Percentiles rank a stretch among this genome's conserved stretches.
Evolutionary conservation across 1,284 basidiomycete species (phyloP).

Genomic region (Amylostereum areolatum): DNA sequence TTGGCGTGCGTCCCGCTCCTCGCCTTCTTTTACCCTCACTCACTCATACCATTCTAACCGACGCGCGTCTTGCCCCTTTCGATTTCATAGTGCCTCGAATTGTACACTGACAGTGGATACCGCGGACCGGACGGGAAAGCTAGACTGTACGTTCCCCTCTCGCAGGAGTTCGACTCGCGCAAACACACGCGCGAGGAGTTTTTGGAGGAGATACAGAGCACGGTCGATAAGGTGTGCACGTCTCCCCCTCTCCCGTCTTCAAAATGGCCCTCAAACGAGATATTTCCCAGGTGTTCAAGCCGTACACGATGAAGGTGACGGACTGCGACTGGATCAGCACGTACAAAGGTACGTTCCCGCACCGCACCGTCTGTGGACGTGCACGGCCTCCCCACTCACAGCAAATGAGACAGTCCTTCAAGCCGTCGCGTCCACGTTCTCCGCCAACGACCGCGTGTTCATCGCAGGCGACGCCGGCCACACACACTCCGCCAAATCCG

Average conservation of each 20-base stretch:
- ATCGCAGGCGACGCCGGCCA: neutral
- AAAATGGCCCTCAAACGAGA: neutral
- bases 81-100: neutral
- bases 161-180: neutral
- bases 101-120: slow-evolving; percentile 1
- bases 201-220: neutral
- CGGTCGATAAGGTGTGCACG: slow-evolving; percentile 4
- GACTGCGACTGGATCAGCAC: slow-evolving; percentile 3
- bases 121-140: neutral
- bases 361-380: too few relatives aligned
- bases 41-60: too few relatives aligned
- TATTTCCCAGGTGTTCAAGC: neutral
- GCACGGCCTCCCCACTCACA: neutral
- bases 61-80: neutral
- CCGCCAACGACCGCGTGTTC: neutral
- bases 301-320: slow-evolving; percentile 3
- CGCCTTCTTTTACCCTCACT: too few relatives aligned
- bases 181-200: neutral
- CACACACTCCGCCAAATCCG: neutral
- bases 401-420: neutral
- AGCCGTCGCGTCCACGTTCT: neutral
- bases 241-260: neutral
- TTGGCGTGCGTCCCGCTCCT: neutral
- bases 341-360: slow-evolving; percentile 2
- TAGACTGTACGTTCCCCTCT: neutral